phyloP scores from a whole-genome alignment of 306 rosid genomes.

The Dalbergia cultrata region DNA sequence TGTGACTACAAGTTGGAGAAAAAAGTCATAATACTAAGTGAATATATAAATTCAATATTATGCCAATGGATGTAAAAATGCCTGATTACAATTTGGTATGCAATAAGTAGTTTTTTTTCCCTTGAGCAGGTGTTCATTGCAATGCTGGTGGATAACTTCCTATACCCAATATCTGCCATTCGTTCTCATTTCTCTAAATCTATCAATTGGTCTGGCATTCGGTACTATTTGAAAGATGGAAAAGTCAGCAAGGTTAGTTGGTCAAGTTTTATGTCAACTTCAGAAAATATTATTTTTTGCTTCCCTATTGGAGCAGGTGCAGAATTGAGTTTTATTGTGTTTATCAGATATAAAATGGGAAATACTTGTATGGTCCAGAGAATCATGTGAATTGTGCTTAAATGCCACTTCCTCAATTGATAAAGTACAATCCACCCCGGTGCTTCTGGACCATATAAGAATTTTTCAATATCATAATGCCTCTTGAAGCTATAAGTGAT shows the following conservation, averaged over 20 bases:
- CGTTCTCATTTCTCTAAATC: conserved; percentile 93
- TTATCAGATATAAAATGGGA: neutral
- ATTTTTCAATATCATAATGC: neutral
- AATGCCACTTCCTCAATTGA: too few species aligned
- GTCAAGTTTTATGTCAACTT: conserved; percentile 29
- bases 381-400: too few species aligned
- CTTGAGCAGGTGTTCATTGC: conserved; percentile 89
- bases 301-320: neutral
- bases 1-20: neutral
- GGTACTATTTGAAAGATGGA: conserved; percentile 86
- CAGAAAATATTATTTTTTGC: conserved; percentile 9
- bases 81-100: conserved; percentile 32
- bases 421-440: too few species aligned
- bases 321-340: neutral
- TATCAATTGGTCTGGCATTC: conserved; percentile 97
- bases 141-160: conserved; percentile 88
- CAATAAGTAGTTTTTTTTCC: neutral
- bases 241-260: conserved; percentile 78
- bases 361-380: too few species aligned
- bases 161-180: conserved; percentile 85
- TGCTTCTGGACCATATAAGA: too few species aligned
- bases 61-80: conserved; percentile 26
- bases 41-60: neutral
- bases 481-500: conserved; percentile 6
- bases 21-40: neutral